Percentiles rank a stretch among this genome's conserved stretches.
phyloP scores from a whole-genome alignment of 2,329 filamentous ascomycete species.

The Fusarium abutilonis region DNA sequence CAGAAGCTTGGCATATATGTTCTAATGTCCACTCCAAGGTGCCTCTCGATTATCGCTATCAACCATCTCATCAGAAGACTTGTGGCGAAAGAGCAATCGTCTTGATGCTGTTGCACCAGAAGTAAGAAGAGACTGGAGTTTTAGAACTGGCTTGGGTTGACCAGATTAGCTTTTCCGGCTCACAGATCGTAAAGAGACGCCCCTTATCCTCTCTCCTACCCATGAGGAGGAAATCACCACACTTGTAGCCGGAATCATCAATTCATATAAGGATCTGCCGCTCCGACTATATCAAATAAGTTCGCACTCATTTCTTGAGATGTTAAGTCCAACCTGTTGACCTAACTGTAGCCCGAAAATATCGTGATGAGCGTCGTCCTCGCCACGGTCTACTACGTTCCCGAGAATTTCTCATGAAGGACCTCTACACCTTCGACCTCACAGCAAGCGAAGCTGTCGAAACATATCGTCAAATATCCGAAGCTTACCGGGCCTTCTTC shows the following conservation, averaged over 20 bases:
- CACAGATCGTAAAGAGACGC: slow-evolving; percentile 77
- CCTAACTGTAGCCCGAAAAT: slow-evolving; percentile 76
- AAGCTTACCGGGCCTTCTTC: slow-evolving; percentile 80
- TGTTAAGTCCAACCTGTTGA: slow-evolving; percentile 27
- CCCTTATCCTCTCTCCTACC: slow-evolving; percentile 85
- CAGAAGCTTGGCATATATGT: background rate
- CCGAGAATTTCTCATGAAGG: slow-evolving; percentile 97
- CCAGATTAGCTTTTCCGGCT: slow-evolving; percentile 76
- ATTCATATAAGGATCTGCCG: slow-evolving; percentile 87
- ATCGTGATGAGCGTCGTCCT: slow-evolving; percentile 90
- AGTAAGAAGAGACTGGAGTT: slow-evolving; percentile 54
- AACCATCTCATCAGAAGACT: slow-evolving; percentile 81
- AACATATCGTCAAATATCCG: slow-evolving; percentile 80
- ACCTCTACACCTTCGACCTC: slow-evolving; percentile 93
- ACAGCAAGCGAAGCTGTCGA: slow-evolving; percentile 73
- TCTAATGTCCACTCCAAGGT: slow-evolving; percentile 55
- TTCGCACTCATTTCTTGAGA: slow-evolving; percentile 45
- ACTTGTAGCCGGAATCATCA: slow-evolving; percentile 76
- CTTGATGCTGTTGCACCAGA: slow-evolving; percentile 78
- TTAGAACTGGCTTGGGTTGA: slow-evolving; percentile 37
- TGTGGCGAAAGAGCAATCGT: slow-evolving; percentile 88
- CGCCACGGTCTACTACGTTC: slow-evolving; percentile 87
- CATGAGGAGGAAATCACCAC: slow-evolving; percentile 96
- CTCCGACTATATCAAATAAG: slow-evolving; percentile 90
- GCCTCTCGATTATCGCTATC: slow-evolving; percentile 86